Evolutionary conservation across 345 rosid genomes (phyloP), one percentile per base, ranked within the genome.

Genomic region (Aurinia saxatilis): DNA sequence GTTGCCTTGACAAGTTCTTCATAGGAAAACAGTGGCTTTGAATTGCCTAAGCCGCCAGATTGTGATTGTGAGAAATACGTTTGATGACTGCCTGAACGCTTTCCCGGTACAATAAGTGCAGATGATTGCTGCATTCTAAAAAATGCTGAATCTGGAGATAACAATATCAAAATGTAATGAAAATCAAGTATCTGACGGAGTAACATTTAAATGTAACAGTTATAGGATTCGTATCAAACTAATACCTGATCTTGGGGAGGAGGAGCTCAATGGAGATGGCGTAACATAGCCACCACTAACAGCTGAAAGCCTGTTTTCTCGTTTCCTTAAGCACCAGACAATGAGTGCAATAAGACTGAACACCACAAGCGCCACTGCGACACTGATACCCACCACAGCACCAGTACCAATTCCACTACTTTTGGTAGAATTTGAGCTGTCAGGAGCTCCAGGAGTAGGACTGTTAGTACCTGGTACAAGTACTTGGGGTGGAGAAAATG

Each of bases 1-100:
- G 98, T 92, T 1, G 91, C 97, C 60, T 73, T 67, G 12, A 49
- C 62, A 30, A 92, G 78, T 57, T 92, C 93, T 68, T 87, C 95
- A 60, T 78, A 87, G 0, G 85, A 68, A 76, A 85, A 92, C 73
- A 73, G 75, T 36, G 93, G 55, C 73, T 80, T 84, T 1, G 98
- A 92, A 63, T 87, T 79, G 65, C 93, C 90, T 50, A 92, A 72
- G 34, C 88, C 91, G 12, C 90, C 78, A 0, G 85, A 82, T 51
- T 80, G 75, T 21, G 85, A 82, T 14, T 79, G 78, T 4, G 88
- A 78, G 75, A 66, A 57, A 44, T 70, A 62, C 15, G 52, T 63
- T 21, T 63, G 85, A 59, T 73, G 81, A 56, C 82, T 82, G 19
- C 81, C 76, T 15, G 91, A 74, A 68, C 84, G 77, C 75, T 80